phyloP scores from a whole-genome alignment of 441 rosid genomes.

The Euphorbia celastroides region DNA sequence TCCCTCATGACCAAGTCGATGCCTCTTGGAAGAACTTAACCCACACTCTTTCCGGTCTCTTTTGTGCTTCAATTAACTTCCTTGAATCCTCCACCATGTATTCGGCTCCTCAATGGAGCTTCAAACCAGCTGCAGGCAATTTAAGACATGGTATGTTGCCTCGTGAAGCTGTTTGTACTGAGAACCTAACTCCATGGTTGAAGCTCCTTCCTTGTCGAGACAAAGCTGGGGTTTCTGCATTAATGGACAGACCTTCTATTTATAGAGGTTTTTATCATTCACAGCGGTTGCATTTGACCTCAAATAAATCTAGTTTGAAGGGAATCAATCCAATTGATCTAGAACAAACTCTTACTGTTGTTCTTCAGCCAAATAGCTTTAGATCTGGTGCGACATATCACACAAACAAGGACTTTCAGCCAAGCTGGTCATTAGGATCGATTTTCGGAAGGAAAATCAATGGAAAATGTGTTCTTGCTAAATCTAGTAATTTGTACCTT shows the following conservation, averaged over 20 bases:
- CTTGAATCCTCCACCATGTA: conserved; percentile 79
- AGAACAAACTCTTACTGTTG: conserved; percentile 81
- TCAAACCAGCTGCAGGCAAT: conserved; percentile 50
- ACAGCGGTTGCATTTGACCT: conserved; percentile 65
- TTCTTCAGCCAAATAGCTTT: conserved; percentile 56
- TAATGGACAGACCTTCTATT: conserved; percentile 86
- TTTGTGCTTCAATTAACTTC: conserved; percentile 92
- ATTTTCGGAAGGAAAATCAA: conserved; percentile 65
- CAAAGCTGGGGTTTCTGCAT: conserved; percentile 72
- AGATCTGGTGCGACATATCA: conserved; percentile 21
- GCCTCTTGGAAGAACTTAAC: conserved; percentile 87
- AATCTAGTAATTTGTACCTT: conserved; percentile 62
- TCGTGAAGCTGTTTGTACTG: conserved; percentile 98
- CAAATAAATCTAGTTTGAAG: conserved; percentile 13
- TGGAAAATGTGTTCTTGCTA: conserved; percentile 74
- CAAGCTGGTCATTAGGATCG: conserved; percentile 82
- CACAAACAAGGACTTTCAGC: conserved; percentile 39
- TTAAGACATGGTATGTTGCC: conserved; percentile 87
- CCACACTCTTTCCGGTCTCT: conserved; percentile 85
- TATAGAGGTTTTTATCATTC: conserved; percentile 91
- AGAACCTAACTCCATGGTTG: conserved; percentile 96
- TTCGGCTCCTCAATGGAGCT: conserved; percentile 81
- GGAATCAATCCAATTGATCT: conserved; percentile 42
- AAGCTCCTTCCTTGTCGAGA: conserved; percentile 97
- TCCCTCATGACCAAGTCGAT: conserved; percentile 65